Conservation (phyloP, 805 yeast species). For the Clavispora santaluciae region DNA sequence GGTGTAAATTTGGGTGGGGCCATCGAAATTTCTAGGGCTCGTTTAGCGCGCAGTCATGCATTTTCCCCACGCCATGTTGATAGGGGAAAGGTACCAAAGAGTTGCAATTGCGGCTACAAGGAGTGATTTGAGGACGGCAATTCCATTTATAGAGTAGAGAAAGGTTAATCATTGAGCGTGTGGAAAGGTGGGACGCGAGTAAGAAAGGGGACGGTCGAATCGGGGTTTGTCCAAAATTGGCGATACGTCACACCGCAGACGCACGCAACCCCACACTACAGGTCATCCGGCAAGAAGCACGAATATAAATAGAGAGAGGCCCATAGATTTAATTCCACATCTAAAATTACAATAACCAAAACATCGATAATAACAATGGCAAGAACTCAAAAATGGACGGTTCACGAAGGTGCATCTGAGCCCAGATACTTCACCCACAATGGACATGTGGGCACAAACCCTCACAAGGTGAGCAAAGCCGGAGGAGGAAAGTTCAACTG, state of each 20-base stretch:
- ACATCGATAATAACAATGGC: slow-evolving; percentile 43
- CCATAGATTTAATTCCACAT: background rate
- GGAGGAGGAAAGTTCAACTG: slow-evolving; percentile 88
- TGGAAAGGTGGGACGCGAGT: too few relatives aligned
- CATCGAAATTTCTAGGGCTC: too few relatives aligned
- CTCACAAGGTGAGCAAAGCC: slow-evolving; percentile 71
- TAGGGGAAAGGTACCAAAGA: too few relatives aligned
- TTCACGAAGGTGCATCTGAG: slow-evolving; percentile 53
- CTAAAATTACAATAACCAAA: background rate
- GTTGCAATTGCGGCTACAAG: too few relatives aligned
- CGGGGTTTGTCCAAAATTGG: too few relatives aligned
- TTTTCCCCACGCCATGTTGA: too few relatives aligned
- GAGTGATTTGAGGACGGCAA: too few relatives aligned
- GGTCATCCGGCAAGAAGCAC: background rate
- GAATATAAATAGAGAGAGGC: background rate
- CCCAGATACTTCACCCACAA: slow-evolving; percentile 76
- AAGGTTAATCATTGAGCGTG: too few relatives aligned
- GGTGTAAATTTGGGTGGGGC: too few relatives aligned
- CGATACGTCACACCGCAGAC: background rate
- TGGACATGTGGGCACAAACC: slow-evolving; percentile 64
- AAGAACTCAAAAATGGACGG: slow-evolving; percentile 75
- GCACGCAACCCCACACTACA: background rate
- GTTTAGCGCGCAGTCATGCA: too few relatives aligned
- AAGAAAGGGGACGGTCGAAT: too few relatives aligned
- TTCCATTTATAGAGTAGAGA: too few relatives aligned